Evolutionary conservation across 1,139 yeast species (phyloP), one percentile per base, ranked within the genome.

Genomic region (Kodamaea sp.): DNA sequence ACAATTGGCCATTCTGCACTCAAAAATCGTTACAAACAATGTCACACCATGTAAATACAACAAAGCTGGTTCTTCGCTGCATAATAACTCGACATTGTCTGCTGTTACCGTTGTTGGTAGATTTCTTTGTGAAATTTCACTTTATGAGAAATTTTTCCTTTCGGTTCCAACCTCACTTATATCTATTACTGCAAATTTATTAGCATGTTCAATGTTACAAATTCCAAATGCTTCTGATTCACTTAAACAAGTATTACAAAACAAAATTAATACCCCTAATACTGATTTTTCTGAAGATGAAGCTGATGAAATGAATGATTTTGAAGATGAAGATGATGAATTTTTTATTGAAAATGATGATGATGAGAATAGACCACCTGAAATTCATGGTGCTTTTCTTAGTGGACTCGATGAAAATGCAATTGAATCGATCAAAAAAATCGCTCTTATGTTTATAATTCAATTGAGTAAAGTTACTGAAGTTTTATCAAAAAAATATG

Each of bases 51-150:
- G 61, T 46, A 65, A 63, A 47, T 62, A 60, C 48, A 62, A 60
- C 43, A 48, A 48, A 28, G 37, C 27, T 6, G n/a, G 28, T 20
- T 37, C 39, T 9, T 32, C 46, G 20, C 20, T 15, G 20, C 20
- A 15, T 15, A 15, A 15, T 11, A 49, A 42, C 48, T 54, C 71
- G 38, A 65, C 70, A 6, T 64, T 68, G 37, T 70, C 75, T 20
- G 80, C 79, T 31, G 75, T 69, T 44, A 71, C 72, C 29, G 81
- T 79, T 5, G 73, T 80, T 34, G 68, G 84, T 2, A 69, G 87
- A 46, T 85, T 81, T 53, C 70, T 88, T 28, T 81, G 94, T 57
- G 96, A 88, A 60, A 63, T 85, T 38, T 73, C 96, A 0, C 63
- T 88, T 22, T 89, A 84, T 58, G 84, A 84, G 48, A 76, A 85